Evolutionary conservation across 495 filamentous ascomycete genomes (phyloP).

Genomic region (Penicilliopsis zonata): DNA sequence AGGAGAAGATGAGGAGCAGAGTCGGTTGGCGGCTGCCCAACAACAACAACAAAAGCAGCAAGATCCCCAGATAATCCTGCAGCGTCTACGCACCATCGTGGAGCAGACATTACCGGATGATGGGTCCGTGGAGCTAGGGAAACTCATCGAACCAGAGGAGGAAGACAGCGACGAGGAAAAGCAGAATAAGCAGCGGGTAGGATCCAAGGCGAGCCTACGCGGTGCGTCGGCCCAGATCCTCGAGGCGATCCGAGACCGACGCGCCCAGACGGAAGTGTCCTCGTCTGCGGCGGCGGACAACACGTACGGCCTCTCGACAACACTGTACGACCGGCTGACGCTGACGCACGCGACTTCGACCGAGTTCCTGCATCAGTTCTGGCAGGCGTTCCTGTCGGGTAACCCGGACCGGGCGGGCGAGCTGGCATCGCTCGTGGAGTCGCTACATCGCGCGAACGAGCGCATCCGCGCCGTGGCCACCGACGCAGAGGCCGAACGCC

Average conservation of each 20-base stretch:
- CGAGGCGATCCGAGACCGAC: slow-evolving; percentile 30
- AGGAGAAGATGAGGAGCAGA: slow-evolving; percentile 39
- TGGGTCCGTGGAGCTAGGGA: slow-evolving; percentile 39
- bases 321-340: slow-evolving; percentile 58
- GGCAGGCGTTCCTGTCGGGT: slow-evolving; percentile 76
- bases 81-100: slow-evolving; percentile 50
- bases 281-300: slow-evolving; percentile 20
- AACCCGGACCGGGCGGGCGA: slow-evolving; percentile 66
- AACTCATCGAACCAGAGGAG: slow-evolving; percentile 45
- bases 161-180: slow-evolving; percentile 43
- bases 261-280: slow-evolving; percentile 18
- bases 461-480: slow-evolving; percentile 71
- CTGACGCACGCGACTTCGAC: slow-evolving; percentile 86
- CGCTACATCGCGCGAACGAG: slow-evolving; percentile 60
- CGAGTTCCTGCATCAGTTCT: slow-evolving; percentile 95
- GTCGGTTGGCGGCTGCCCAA: slow-evolving; percentile 42
- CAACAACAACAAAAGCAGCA: too few species aligned
- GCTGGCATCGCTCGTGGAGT: slow-evolving; percentile 63
- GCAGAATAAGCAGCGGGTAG: slow-evolving; percentile 18
- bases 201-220: slow-evolving; percentile 23
- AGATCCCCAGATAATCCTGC: slow-evolving; percentile 53
- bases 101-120: slow-evolving; percentile 35
- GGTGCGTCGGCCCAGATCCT: slow-evolving; percentile 31
- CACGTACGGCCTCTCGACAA: slow-evolving; percentile 50
- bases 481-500: slow-evolving; percentile 63